Conservation (phyloP, 176 grass and related monocot species). For the Panicum miliaceum region DNA sequence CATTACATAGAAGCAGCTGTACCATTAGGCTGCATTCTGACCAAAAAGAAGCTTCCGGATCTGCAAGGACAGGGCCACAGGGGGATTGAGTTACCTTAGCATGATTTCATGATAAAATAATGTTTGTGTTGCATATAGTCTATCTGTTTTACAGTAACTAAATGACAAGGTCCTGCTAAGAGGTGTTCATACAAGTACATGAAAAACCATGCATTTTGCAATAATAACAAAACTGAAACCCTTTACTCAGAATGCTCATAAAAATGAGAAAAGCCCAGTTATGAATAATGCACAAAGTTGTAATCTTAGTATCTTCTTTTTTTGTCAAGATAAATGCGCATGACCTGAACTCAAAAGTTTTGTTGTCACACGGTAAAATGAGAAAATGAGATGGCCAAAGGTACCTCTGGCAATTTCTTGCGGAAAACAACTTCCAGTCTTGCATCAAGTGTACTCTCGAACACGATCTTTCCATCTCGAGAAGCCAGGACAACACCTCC, state of each 20-base stretch:
- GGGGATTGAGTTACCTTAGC: background rate
- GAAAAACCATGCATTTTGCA: background rate
- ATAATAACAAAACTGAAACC: conserved; percentile 9
- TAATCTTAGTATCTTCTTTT: background rate
- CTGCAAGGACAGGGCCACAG: conserved; percentile 43
- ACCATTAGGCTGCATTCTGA: conserved; percentile 57
- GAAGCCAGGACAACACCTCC: conserved; percentile 96
- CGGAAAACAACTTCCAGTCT: conserved; percentile 94
- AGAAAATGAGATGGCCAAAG: conserved; percentile 10
- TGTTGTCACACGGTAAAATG: conserved; percentile 8
- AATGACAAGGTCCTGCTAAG: background rate
- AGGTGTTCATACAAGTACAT: background rate
- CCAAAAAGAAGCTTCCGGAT: conserved; percentile 77
- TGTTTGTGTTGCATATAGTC: background rate
- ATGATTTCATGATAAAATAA: background rate
- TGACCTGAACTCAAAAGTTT: background rate
- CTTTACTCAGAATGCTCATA: background rate
- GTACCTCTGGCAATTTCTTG: conserved; percentile 95
- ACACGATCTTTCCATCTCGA: conserved; percentile 95
- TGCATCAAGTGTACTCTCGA: conserved; percentile 91
- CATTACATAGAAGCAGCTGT: conserved; percentile 49
- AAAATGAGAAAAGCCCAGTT: background rate
- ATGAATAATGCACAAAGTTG: background rate
- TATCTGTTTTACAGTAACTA: conserved; percentile 8
- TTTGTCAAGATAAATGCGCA: background rate